Evolutionary conservation across 805 yeast species (phyloP), one percentile per base, ranked within the genome.

Genomic region (Metschnikowia bowlesiae): DNA sequence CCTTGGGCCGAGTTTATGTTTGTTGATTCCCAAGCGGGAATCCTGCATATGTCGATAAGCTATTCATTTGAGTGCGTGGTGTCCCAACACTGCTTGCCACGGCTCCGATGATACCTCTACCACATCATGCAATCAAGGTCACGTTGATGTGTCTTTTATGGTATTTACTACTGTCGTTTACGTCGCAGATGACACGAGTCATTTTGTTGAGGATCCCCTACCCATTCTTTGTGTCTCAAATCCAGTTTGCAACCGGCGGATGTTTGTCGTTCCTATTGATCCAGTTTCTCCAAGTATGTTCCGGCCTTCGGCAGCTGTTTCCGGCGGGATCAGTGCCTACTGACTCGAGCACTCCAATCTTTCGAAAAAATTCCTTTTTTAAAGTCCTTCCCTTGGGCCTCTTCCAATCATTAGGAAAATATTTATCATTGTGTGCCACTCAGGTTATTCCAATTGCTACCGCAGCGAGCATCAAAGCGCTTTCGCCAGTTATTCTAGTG

Each of bases 401-500:
- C 9, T 82, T 84, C 60, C 89, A 84, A 58, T 83, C 83, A 56
- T 66, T 76, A 14, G 89, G 89, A 2, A 84, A 83, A 62, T 74
- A 75, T 58, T 81, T 82, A 60, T 79, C 82, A 4, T 76, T 84
- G 38, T 76, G 79, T 35, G 89, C 89, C 0, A 83, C 87, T 0
- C 78, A 87, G 6, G 59, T 81, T 39, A 83, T 84, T 6, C 83
- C 88, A 0, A 77, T 84, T 11, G 84, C 89, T 0, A 82, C 89
- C 0, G 87, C 84, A 1, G 83, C 88, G 1, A 82, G 87, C 50
- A 75, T 85, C n/a, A 79, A 84, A 65, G 83, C 89, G 0, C 64
- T 85, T 26, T 79, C 86, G 2, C 90, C 90, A 0, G 64, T 84
- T 40, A 66, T 84, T 22, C 78, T 84, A 32, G 83, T 84, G 1